Percentiles rank a stretch among this genome's conserved stretches.
These are phyloP conservation scores for Solanum appendiculatum DNA, from an alignment of 257 asterid species.

Conservation along the genomic window DNA sequence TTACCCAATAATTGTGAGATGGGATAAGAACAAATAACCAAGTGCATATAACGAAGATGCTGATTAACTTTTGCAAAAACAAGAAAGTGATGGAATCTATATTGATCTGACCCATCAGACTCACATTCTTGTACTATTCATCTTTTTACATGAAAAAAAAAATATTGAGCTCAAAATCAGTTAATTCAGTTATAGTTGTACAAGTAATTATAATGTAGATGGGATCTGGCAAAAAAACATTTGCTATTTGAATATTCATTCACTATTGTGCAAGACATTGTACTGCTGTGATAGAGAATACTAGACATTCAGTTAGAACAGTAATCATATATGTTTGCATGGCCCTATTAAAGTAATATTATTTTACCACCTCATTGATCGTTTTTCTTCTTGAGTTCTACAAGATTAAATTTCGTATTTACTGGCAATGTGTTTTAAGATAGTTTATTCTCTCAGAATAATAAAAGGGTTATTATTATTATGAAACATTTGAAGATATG, in stretches of 20 bases:
- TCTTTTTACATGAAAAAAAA: not conserved
- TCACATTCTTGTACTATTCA: not conserved
- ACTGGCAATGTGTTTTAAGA: not conserved
- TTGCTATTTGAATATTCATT: constrained; percentile 11
- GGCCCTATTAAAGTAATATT: not conserved
- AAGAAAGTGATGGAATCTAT: not conserved
- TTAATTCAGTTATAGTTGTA: not conserved
- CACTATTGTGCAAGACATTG: not conserved
- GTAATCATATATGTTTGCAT: not conserved
- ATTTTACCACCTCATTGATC: not conserved
- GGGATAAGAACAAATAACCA: constrained; percentile 16
- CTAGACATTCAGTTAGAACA: not conserved
- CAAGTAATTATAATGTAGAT: not conserved
- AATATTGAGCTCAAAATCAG: not conserved
- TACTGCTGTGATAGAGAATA: not conserved
- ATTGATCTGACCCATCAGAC: not conserved
- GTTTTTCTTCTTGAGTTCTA: not conserved
- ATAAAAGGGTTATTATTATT: not conserved
- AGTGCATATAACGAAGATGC: not conserved
- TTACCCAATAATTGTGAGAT: constrained; percentile 34
- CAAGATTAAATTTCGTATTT: not conserved
- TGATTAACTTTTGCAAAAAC: not conserved
- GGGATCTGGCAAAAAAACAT: constrained; percentile 22
- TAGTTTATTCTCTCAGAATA: not conserved
- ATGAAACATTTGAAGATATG: not conserved